Base-by-base conservation (phyloP, 208 protist species). In the Leishmania martiniquensis region DNA sequence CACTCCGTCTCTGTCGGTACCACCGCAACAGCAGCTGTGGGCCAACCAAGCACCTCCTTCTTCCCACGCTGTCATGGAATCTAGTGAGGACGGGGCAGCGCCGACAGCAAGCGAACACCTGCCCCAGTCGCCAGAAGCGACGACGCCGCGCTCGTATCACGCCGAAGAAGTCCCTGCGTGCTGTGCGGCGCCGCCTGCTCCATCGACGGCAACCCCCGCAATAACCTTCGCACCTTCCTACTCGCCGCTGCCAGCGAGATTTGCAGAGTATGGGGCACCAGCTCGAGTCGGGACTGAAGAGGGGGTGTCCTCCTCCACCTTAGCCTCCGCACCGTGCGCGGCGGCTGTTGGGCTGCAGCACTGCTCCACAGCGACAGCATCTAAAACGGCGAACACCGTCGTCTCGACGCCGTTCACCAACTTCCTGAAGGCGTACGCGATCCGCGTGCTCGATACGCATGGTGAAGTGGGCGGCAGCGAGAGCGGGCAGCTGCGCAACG, bases 371-470 rank as follows among this genome's bases (percentile, higher is more conserved):
- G 7, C 39, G 39, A 63, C 4, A 32, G 9, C 51, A 51, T n/a
- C 49, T 29, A 32, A 1, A 47, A 2, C 51, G 32, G 34, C 34
- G 15, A 47, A 47, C 49, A 0, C 67, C 45, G 4, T 32, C 29
- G 22, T 17, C 5, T 60, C 69, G 60, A 80, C 78, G 12, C 78
- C 76, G 15, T 83, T 88, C 42, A 83, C 55, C 4, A 79, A 82
- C 60, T 90, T 90, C 45, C 17, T 90, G 65, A 90, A 90, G 66
- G 86, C 86, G 17, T 90, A 81, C 59, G 79, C 83, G 17, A 63
- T 84, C 54, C 80, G 78, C 45, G 15, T 68, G 0, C 67, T 79
- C 2, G 2, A 29, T 6, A 42, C 68, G 42, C 29, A 42, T n/a
- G 66, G 66, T 34, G 37, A 37, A 34, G 29, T 37, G 42, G 29